Evolutionary conservation across 192 early-diverging fungal genomes (phyloP), one percentile per base, ranked within the genome.

Genomic region (Blastocladiella britannica): DNA sequence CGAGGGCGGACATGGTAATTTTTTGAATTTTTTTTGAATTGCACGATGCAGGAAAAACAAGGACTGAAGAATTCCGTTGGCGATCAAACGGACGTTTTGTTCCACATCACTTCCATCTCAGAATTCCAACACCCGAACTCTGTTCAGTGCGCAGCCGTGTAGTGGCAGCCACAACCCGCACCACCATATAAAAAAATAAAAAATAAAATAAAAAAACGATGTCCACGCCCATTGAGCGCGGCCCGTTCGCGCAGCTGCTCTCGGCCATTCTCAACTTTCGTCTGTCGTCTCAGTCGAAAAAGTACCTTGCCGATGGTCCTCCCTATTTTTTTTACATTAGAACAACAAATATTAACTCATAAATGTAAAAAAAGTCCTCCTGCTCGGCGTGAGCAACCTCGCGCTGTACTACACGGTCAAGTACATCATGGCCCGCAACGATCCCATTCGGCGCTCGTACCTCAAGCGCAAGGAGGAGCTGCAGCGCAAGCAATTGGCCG

Each of bases 321-420:
- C n/a, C n/a, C n/a, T n/a, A n/a, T n/a, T n/a, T n/a, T n/a, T n/a
- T n/a, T n/a, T n/a, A n/a, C n/a, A n/a, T n/a, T n/a, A n/a, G n/a
- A n/a, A n/a, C n/a, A n/a, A n/a, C n/a, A n/a, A n/a, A n/a, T n/a
- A n/a, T n/a, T n/a, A n/a, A n/a, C n/a, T n/a, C n/a, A n/a, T n/a
- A n/a, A n/a, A n/a, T n/a, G n/a, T n/a, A 3, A 2, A 0, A 20
- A 9, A 9, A 83, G 80, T 85, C 23, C 69, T 82, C n/a, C 61
- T 88, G 22, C 82, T 95, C 65, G 92, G 87, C 22, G 59, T 89
- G 22, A 86, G 87, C 28, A 89, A 95, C 59, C 81, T 91, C 15
- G 84, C 83, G 9, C 82, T 89, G 57, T 91, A 86, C 70, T 88
- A 76, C 69, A 82, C 81, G 3, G 82, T 95, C 69, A 84, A 85